These are phyloP conservation scores for Fomitopsis pulvina DNA, from an alignment of 768 basidiomycete genomes.

Conservation along the genomic window DNA sequence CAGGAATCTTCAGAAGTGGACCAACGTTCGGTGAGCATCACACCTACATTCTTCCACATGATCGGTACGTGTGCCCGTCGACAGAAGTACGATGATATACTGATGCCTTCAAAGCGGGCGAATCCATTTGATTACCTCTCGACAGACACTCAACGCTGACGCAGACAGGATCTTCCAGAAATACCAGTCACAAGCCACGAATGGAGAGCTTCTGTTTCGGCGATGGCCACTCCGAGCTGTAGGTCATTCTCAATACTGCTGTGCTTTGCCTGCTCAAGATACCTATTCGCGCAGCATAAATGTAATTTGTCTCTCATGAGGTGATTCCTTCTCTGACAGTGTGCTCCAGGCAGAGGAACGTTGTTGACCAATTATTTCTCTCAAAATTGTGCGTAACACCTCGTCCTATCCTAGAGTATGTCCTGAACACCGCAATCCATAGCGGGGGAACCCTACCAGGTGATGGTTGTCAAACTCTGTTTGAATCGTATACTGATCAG, in stretches of 20 bases:
- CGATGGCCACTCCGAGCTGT: constrained; percentile 69
- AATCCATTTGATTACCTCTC: constrained; percentile 49
- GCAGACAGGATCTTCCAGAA: constrained; percentile 54
- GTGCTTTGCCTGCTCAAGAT: constrained; percentile 2
- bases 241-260: constrained; percentile 19
- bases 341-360: constrained; percentile 52
- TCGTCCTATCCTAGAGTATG: not conserved
- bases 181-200: constrained; percentile 61
- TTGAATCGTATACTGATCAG: not conserved
- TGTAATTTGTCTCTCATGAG: constrained; percentile 31
- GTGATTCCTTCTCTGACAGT: not conserved
- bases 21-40: not conserved
- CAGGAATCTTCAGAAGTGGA: not conserved
- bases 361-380: constrained; percentile 80
- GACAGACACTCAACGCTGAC: constrained; percentile 28
- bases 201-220: constrained; percentile 53
- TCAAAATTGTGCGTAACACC: constrained; percentile 57
- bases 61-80: not conserved
- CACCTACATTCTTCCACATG: constrained; percentile 8
- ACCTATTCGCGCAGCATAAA: constrained; percentile 51
- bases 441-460: constrained; percentile 83
- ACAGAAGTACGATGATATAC: not conserved
- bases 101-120: constrained; percentile 37
- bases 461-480: constrained; percentile 17
- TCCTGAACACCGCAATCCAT: not conserved